Percentiles rank a stretch among this genome's conserved stretches.
Conservation (phyloP, 2,329 filamentous ascomycete species). For the Sporothrix protearum region DNA sequence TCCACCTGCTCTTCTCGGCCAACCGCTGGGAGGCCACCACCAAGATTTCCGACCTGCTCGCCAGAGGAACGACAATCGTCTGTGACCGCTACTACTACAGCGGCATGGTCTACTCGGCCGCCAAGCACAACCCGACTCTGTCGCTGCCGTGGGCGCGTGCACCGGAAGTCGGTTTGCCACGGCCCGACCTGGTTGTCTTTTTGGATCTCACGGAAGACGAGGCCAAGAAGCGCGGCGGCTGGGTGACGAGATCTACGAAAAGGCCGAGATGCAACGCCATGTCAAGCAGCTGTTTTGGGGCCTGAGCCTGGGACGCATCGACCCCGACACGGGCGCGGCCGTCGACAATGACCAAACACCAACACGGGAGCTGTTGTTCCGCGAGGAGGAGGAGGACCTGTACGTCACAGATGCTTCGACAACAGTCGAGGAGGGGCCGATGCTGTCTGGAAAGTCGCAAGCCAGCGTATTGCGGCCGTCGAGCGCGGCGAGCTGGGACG, state of each 20-base stretch:
- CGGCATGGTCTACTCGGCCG: constrained; percentile 87
- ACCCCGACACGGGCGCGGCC: background rate
- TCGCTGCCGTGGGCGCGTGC: constrained; percentile 74
- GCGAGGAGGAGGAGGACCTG: constrained; percentile 52
- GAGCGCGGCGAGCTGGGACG: constrained; percentile 49
- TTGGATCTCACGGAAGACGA: constrained; percentile 73
- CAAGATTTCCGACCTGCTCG: constrained; percentile 51
- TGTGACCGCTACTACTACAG: constrained; percentile 95
- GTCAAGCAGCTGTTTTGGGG: constrained; percentile 72
- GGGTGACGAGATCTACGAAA: constrained; percentile 85
- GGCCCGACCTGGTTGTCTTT: constrained; percentile 84
- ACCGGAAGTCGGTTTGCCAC: constrained; percentile 80
- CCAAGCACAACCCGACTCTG: constrained; percentile 71
- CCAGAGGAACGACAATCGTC: constrained; percentile 68
- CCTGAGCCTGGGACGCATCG: constrained; percentile 43
- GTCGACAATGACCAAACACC: background rate
- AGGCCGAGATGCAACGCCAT: constrained; percentile 71
- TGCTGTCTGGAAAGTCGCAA: constrained; percentile 53
- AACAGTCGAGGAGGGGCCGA: constrained; percentile 53
- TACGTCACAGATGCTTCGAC: constrained; percentile 53
- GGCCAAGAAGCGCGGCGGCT: constrained; percentile 76
- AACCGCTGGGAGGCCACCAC: constrained; percentile 79
- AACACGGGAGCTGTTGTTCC: constrained; percentile 37
- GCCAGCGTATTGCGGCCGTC: constrained; percentile 46
- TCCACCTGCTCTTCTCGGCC: constrained; percentile 85